Percentiles rank a stretch among this genome's conserved stretches.
phyloP scores from a whole-genome alignment of 306 rosid species.

The Spatholobus suberectus region DNA sequence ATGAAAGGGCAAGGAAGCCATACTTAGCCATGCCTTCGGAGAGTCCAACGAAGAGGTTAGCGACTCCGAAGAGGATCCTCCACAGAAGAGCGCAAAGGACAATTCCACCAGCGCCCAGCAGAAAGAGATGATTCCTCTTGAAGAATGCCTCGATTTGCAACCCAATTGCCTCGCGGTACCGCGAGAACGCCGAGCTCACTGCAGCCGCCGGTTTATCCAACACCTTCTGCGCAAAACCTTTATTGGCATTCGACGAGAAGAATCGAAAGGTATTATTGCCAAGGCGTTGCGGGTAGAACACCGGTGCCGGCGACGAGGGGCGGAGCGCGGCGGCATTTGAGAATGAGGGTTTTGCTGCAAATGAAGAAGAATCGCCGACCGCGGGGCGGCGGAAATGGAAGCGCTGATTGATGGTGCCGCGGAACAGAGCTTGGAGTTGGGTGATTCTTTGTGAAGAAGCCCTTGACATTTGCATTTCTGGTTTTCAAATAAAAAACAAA shows the following conservation, averaged over 20 bases:
- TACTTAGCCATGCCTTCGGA: conserved; percentile 98
- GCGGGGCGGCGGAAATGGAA: conserved; percentile 25
- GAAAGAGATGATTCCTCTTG: conserved; percentile 63
- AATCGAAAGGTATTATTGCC: conserved; percentile 53
- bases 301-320: not conserved
- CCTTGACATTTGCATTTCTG: conserved; percentile 49
- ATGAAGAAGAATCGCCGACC: conserved; percentile 31
- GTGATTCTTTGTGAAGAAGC: conserved; percentile 36
- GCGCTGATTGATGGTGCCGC: conserved; percentile 43
- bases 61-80: conserved; percentile 83
- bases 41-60: conserved; percentile 68
- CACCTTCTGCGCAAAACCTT: conserved; percentile 55
- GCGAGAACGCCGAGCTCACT: conserved; percentile 57
- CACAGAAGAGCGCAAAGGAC: conserved; percentile 73
- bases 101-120: conserved; percentile 72
- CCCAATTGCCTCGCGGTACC: conserved; percentile 83
- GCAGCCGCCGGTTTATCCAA: conserved; percentile 65
- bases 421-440: conserved; percentile 56
- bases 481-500: not conserved
- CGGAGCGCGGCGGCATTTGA: conserved; percentile 35
- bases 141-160: conserved; percentile 90
- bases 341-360: conserved; percentile 39
- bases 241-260: conserved; percentile 52
- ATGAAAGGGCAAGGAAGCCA: conserved; percentile 91
- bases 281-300: not conserved